These are phyloP conservation scores for Tulasnella calospora DNA, from an alignment of 768 basidiomycete genomes.

Conservation along the genomic window DNA sequence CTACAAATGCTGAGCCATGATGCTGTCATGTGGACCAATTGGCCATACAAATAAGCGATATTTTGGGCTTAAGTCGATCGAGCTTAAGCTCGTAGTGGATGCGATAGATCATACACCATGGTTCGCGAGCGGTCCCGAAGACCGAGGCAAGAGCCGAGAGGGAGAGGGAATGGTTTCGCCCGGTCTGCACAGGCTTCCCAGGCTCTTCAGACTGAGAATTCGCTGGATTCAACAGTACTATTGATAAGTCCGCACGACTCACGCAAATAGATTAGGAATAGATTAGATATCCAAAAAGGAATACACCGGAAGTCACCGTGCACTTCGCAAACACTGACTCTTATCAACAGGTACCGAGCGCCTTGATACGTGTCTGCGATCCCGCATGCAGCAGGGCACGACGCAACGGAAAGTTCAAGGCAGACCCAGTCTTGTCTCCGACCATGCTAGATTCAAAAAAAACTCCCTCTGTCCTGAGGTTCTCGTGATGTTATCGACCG, in stretches of 20 bases:
- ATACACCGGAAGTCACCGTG: neutral
- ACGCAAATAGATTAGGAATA: neutral
- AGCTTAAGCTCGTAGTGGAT: neutral
- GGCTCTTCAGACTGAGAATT: neutral
- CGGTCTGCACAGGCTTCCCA: neutral
- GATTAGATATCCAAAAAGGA: neutral
- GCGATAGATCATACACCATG: too few species aligned
- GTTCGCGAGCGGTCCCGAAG: neutral
- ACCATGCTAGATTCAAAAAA: neutral
- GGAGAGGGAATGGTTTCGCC: neutral
- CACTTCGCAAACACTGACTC: neutral
- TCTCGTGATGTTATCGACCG: slow-evolving; percentile 1
- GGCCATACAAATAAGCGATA: too few species aligned
- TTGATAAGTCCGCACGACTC: neutral
- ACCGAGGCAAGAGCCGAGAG: neutral
- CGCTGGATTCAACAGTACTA: neutral
- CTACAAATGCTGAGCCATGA: too few species aligned
- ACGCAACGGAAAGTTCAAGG: neutral
- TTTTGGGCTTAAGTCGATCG: neutral
- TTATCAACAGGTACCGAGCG: slow-evolving; percentile 3
- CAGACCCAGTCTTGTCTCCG: neutral
- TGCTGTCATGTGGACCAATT: too few species aligned
- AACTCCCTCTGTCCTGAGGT: neutral
- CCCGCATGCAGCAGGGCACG: neutral
- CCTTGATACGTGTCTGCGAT: neutral